phyloP scores from a whole-genome alignment of 1,284 basidiomycete species.

The Puccinia horiana region DNA sequence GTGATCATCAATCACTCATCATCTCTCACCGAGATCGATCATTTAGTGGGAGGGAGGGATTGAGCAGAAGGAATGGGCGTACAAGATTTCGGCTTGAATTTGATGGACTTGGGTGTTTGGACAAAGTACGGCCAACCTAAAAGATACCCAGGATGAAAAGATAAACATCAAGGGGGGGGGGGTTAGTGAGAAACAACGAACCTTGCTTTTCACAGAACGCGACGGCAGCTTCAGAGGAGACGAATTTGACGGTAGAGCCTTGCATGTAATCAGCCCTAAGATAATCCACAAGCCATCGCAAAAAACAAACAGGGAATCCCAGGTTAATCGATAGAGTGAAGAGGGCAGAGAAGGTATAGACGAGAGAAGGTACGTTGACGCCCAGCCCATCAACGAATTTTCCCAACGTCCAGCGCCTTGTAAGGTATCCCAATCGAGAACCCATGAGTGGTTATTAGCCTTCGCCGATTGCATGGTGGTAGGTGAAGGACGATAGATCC shows the following conservation, averaged over 20 bases:
- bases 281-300: too few species aligned
- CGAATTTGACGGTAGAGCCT: conserved; percentile 82
- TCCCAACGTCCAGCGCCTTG: conserved; percentile 91
- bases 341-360: background rate
- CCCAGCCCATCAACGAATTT: conserved; percentile 98
- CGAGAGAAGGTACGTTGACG: conserved; percentile 68
- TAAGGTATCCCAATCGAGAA: conserved; percentile 90
- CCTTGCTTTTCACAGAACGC: conserved; percentile 93
- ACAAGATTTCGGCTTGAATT: conserved; percentile 58
- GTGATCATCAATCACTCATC: too few species aligned
- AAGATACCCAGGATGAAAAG: background rate
- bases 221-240: conserved; percentile 84
- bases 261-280: conserved; percentile 94
- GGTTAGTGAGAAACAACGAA: conserved; percentile 57
- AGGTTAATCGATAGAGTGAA: background rate
- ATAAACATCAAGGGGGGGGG: background rate
- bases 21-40: too few species aligned
- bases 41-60: too few species aligned
- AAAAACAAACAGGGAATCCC: too few species aligned
- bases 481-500: conserved; percentile 89
- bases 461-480: conserved; percentile 94
- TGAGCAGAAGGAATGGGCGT: conserved; percentile 27
- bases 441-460: conserved; percentile 83
- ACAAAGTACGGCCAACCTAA: conserved; percentile 58
- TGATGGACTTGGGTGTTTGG: conserved; percentile 59